Evolutionary conservation across 495 filamentous ascomycete species (phyloP), one percentile per base, ranked within the genome.

Genomic region (Penicillium lividum): DNA sequence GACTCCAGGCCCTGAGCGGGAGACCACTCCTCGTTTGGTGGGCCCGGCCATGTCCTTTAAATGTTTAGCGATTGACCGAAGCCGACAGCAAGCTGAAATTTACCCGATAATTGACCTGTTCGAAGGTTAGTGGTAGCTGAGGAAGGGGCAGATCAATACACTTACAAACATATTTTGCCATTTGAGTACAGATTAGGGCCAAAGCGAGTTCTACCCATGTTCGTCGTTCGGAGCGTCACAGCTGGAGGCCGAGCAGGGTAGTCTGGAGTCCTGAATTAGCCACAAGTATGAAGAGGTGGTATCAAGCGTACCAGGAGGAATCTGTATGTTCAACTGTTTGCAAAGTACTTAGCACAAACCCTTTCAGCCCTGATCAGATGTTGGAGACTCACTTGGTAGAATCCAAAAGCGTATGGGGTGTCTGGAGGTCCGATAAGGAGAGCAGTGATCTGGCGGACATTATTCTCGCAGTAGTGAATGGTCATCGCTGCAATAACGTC

Each of bases 401-500:
- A 97, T 4, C 93, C 94, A 67, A 96, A 95, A 64, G 97, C 92
- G 70, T 98, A 98, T 0, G 94, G 93, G 0, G 94, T 96, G 53
- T 93, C 93, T 49, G 94, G 92, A 7, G 95, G 93, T 0, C 94
- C 94, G 53, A 98, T 84, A 58, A 98, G 90, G 49, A 98, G 72
- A 34, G 93, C 95, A 62, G 84, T 87, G 43, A 98, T 89, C 59
- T 93, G 88, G 33, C 92, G 88, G 49, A 97, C 87, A 72, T 98
- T 91, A 56, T 83, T 83, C 68, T 98, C 94, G 34, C 87, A 80
- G 66, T 88, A 96, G 38, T 86, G 86, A 55, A 97, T 91, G 11
- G 54, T 60, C 29, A 64, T 64, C 0, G 64, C 66, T 69, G 29
- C 22, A 16, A 2, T 36, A n/a, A 44, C 5, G 15, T 50, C 47